Percentiles rank a stretch among this genome's conserved stretches.
These are phyloP conservation scores for Claviceps sp. DNA, from an alignment of 2,329 filamentous ascomycete species.

Conservation along the genomic window DNA sequence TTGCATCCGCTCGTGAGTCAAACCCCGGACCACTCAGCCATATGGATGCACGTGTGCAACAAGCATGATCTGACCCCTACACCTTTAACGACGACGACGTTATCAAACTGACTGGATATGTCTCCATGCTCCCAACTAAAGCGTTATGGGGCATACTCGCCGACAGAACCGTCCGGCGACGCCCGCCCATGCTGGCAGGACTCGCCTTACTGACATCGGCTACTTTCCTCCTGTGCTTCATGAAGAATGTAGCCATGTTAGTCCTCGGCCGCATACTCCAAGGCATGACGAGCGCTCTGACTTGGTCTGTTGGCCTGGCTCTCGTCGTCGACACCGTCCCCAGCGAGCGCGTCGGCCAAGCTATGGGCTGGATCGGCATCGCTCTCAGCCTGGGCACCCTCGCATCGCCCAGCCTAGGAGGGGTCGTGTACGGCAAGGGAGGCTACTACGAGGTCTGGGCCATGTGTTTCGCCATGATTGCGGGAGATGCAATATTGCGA, in stretches of 20 bases:
- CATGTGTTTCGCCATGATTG: slow-evolving; percentile 23
- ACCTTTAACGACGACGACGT: neutral
- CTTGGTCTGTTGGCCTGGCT: slow-evolving; percentile 23
- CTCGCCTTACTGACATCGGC: slow-evolving; percentile 17
- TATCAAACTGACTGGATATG: neutral
- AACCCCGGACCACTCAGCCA: neutral
- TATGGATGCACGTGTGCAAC: too few species aligned
- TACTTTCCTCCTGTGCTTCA: slow-evolving; percentile 19
- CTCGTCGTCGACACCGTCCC: slow-evolving; percentile 22
- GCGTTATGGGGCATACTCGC: slow-evolving; percentile 23
- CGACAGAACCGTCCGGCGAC: slow-evolving; percentile 19
- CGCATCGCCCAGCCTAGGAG: slow-evolving; percentile 19
- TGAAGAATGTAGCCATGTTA: slow-evolving; percentile 18
- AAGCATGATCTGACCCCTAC: neutral
- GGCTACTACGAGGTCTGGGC: slow-evolving; percentile 22
- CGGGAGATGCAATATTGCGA: slow-evolving; percentile 19
- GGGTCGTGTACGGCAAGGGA: slow-evolving; percentile 18
- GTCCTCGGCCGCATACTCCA: slow-evolving; percentile 20
- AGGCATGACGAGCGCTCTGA: slow-evolving; percentile 20
- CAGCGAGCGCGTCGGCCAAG: slow-evolving; percentile 16
- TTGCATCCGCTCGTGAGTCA: slow-evolving; percentile 18
- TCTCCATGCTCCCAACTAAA: slow-evolving; percentile 3
- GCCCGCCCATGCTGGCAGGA: slow-evolving; percentile 20
- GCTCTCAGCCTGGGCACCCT: slow-evolving; percentile 20
- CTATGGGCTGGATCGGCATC: slow-evolving; percentile 21